phyloP scores from a whole-genome alignment of 176 grass and related monocot species.

The Oryza meyeriana region DNA sequence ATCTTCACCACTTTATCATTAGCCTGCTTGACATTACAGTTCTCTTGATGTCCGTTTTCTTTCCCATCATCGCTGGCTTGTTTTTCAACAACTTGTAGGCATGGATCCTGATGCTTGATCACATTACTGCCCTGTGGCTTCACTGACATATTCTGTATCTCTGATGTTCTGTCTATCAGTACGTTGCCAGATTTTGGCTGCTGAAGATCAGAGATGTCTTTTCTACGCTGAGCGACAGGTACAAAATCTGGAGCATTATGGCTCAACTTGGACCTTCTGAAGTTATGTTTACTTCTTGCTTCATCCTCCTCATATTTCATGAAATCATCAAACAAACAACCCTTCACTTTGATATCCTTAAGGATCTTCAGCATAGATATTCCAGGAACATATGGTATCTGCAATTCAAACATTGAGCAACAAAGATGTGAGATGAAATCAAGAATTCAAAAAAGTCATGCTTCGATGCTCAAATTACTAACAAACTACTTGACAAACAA shows the following conservation, averaged over 20 bases:
- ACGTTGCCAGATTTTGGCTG: conserved; percentile 20
- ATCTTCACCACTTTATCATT: conserved; percentile 13
- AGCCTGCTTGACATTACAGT: conserved; percentile 9
- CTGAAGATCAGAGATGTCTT: neutral
- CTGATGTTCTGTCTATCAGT: conserved; percentile 21
- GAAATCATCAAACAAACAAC: conserved; percentile 77
- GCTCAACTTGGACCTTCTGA: conserved; percentile 50
- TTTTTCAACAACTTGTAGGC: conserved; percentile 13
- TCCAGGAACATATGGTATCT: conserved; percentile 64
- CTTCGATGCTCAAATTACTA: neutral
- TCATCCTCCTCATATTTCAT: conserved; percentile 70
- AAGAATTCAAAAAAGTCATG: neutral
- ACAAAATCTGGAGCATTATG: conserved; percentile 70
- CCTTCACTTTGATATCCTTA: conserved; percentile 46
- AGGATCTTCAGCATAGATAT: conserved; percentile 62
- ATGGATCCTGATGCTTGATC: conserved; percentile 27
- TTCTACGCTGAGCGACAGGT: conserved; percentile 39
- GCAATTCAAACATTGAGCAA: conserved; percentile 21
- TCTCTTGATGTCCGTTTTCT: conserved; percentile 34
- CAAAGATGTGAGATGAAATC: neutral
- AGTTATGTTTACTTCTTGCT: conserved; percentile 36
- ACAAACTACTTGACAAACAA: neutral
- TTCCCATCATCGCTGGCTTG: conserved; percentile 15
- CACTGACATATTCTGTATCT: conserved; percentile 35
- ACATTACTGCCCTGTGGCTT: conserved; percentile 1